Conservation (phyloP, 2,329 filamentous ascomycete species). For the Beauveria rudraprayagi region DNA sequence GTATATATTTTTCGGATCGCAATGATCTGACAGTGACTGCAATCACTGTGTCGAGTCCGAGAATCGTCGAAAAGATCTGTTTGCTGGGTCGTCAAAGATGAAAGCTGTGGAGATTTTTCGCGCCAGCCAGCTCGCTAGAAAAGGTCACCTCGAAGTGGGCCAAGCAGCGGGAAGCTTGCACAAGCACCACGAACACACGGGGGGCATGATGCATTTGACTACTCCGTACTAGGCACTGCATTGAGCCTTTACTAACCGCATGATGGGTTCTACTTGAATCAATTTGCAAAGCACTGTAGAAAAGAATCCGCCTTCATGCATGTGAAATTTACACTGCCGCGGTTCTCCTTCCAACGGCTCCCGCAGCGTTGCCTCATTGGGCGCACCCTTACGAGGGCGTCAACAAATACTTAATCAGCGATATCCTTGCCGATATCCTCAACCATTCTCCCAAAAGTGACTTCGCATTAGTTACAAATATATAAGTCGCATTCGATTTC, state of each 20-base stretch:
- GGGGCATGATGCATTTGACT: neutral
- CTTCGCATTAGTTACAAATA: neutral
- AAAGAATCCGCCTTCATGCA: neutral
- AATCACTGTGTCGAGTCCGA: slow-evolving; percentile 5
- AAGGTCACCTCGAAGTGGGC: slow-evolving; percentile 2
- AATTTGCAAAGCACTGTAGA: neutral
- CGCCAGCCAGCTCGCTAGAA: slow-evolving; percentile 2
- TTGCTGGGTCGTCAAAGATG: slow-evolving; percentile 18
- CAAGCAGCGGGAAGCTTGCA: neutral
- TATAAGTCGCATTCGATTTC: neutral
- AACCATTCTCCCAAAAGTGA: neutral
- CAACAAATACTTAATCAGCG: neutral
- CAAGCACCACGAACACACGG: neutral
- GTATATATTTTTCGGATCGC: neutral
- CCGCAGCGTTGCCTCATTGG: neutral
- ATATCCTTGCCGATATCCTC: neutral
- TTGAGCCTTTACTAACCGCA: neutral
- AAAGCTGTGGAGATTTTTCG: slow-evolving; percentile 9
- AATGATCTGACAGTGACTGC: neutral
- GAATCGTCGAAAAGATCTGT: slow-evolving; percentile 27
- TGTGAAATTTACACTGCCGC: neutral
- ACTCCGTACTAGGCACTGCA: neutral
- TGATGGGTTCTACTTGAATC: neutral
- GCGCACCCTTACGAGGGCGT: neutral
- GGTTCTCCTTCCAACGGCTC: neutral